Evolutionary conservation across 176 grass and related monocot species (phyloP).

Genomic region (Carex scoparia): DNA sequence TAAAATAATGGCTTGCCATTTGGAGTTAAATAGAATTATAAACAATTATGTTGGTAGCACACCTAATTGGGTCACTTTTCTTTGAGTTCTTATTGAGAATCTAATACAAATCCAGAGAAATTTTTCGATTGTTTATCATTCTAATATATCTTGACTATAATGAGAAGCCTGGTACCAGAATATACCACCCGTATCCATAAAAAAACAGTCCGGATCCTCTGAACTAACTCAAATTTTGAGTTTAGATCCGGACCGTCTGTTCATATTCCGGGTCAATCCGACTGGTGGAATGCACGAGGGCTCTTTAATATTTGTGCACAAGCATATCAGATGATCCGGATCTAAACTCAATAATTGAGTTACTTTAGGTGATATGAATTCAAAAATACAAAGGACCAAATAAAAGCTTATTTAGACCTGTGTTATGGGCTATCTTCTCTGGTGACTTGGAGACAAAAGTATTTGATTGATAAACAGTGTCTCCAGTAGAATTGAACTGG

Average conservation of each 20-base stretch:
- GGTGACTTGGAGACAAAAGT: slow-evolving; percentile 47
- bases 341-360: too few relatives aligned
- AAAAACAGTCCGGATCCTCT: too few relatives aligned
- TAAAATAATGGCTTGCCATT: slow-evolving; percentile 2
- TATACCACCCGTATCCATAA: background rate
- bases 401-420: background rate
- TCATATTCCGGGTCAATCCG: too few relatives aligned
- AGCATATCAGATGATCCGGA: too few relatives aligned
- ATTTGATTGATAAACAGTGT: slow-evolving; percentile 46
- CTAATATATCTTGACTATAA: background rate
- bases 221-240: too few relatives aligned
- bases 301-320: too few relatives aligned
- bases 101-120: background rate
- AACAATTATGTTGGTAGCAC: background rate
- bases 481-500: slow-evolving; percentile 73
- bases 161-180: background rate
- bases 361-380: too few relatives aligned
- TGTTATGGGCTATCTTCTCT: slow-evolving; percentile 35
- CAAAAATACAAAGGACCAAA: slow-evolving; percentile 2
- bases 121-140: background rate
- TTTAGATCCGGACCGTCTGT: too few relatives aligned
- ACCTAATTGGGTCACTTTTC: background rate
- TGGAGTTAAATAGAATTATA: background rate
- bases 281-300: too few relatives aligned
- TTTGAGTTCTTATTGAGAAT: background rate